These are phyloP conservation scores for Lotus japonicus DNA, from an alignment of 306 rosid genomes.

Conservation along the genomic window DNA sequence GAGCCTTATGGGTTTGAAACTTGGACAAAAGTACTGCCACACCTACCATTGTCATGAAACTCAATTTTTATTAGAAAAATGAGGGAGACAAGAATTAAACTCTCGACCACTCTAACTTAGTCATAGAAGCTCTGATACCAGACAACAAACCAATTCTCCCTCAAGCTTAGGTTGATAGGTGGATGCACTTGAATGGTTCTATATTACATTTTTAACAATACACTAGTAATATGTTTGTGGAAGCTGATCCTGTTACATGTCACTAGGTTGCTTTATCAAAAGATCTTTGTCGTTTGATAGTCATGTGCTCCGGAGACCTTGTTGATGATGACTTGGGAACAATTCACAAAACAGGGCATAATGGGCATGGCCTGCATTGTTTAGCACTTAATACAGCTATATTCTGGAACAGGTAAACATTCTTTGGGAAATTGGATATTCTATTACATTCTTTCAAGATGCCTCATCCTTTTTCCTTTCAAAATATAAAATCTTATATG, in stretches of 20 bases:
- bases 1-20: neutral
- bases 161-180: neutral
- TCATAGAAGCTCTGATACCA: neutral
- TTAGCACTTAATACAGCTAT: constrained; percentile 73
- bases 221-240: constrained; percentile 8
- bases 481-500: neutral
- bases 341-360: constrained; percentile 29
- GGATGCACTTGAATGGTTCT: neutral
- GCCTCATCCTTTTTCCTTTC: constrained; percentile 13
- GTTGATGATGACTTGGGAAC: constrained; percentile 34
- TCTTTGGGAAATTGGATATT: constrained; percentile 24
- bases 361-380: constrained; percentile 72
- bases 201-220: neutral
- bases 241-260: constrained; percentile 31
- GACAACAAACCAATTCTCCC: neutral
- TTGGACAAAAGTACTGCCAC: neutral
- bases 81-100: neutral
- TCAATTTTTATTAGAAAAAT: neutral
- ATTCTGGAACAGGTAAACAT: constrained; percentile 82
- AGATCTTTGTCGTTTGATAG: constrained; percentile 87
- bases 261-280: constrained; percentile 82
- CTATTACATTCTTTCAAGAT: neutral
- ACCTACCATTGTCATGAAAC: neutral
- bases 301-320: constrained; percentile 81
- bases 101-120: neutral